These are phyloP conservation scores for Xerocomellus intermedius DNA, from an alignment of 768 basidiomycete genomes.

Conservation along the genomic window DNA sequence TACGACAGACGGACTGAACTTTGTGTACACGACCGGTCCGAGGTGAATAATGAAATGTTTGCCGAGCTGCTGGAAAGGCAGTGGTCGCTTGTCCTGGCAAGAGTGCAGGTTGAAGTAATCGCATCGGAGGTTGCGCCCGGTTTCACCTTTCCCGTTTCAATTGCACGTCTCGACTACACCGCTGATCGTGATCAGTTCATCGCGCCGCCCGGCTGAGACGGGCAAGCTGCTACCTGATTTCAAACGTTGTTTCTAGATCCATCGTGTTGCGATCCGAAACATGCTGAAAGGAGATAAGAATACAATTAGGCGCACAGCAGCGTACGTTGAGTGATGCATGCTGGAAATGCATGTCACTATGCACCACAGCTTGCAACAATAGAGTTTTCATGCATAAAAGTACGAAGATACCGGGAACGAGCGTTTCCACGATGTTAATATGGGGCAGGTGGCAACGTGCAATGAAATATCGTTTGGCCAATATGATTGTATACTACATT, in stretches of 20 bases:
- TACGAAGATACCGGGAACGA: conserved; percentile 7
- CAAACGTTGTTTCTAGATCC: conserved; percentile 19
- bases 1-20: conserved; percentile 25
- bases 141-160: conserved; percentile 4
- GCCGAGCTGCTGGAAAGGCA: conserved; percentile 9
- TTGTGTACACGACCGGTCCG: conserved; percentile 21
- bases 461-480: conserved; percentile 11
- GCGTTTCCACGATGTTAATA: conserved; percentile 24
- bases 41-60: conserved; percentile 8
- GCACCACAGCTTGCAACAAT: conserved; percentile 20
- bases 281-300: conserved; percentile 25
- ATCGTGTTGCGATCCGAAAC: conserved; percentile 12
- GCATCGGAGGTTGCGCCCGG: conserved; percentile 12
- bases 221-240: conserved; percentile 7
- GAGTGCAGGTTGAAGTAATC: conserved; percentile 8
- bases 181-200: conserved; percentile 18
- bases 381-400: conserved; percentile 12
- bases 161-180: conserved; percentile 4
- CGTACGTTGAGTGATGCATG: conserved; percentile 24
- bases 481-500: conserved; percentile 2
- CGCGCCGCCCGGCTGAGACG: conserved; percentile 13
- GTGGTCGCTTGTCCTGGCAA: conserved; percentile 13
- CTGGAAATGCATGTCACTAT: conserved; percentile 24
- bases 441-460: conserved; percentile 25
- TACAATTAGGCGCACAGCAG: conserved; percentile 20